Conservation (phyloP, 257 asterid genomes). For the Forsythia viridissima region DNA sequence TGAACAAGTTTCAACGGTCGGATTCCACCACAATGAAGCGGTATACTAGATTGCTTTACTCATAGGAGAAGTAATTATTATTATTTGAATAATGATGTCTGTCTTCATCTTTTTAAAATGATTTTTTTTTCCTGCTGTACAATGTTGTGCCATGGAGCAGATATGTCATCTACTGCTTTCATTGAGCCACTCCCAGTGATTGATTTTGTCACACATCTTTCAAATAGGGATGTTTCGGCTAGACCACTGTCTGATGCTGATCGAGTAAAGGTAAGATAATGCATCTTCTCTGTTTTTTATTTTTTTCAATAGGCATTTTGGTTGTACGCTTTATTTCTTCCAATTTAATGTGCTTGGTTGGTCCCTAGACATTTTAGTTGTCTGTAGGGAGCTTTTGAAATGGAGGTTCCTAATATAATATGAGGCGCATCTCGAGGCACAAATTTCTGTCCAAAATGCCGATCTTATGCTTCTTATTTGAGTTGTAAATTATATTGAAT, state of each 20-base stretch:
- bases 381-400: not conserved
- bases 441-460: not conserved
- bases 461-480: not conserved
- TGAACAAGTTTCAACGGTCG: too few relatives aligned
- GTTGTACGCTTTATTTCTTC: not conserved
- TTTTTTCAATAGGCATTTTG: not conserved
- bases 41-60: not conserved
- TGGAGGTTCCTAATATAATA: not conserved
- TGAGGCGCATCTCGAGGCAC: not conserved
- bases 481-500: not conserved
- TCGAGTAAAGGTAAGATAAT: conserved; percentile 73
- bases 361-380: not conserved
- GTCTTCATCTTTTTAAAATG: not conserved
- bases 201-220: conserved; percentile 82
- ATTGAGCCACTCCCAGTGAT: conserved; percentile 93
- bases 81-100: not conserved
- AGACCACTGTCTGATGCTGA: conserved; percentile 92
- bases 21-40: too few relatives aligned
- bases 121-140: not conserved
- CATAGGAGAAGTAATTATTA: not conserved
- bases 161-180: conserved; percentile 97
- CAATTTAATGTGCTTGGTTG: not conserved
- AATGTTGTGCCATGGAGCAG: conserved; percentile 40
- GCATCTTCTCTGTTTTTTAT: not conserved
- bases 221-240: conserved; percentile 69